Conservation (phyloP, 352 stramenopile species). For the Phytophthora cryptogea region DNA sequence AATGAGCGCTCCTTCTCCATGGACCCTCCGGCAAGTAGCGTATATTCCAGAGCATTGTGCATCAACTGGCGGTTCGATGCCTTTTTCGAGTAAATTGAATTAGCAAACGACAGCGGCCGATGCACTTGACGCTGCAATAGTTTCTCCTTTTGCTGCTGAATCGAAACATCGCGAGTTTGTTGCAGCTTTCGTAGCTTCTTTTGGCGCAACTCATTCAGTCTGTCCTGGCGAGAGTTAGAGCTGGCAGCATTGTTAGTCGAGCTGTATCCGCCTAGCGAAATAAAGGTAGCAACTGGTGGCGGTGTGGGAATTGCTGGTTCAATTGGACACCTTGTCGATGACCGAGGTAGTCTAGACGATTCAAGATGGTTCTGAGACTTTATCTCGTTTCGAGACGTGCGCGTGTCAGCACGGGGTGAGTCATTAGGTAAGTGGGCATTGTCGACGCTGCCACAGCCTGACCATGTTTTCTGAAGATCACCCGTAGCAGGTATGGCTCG, state of each 20-base stretch:
- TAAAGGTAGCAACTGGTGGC: constrained; percentile 20
- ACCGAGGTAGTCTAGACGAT: not conserved
- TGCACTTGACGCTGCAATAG: constrained; percentile 20
- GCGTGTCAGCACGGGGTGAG: not conserved
- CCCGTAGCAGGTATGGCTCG: not conserved
- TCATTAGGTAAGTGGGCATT: not conserved
- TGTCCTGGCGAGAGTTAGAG: constrained; percentile 24
- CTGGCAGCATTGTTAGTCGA: not conserved
- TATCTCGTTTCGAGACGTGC: not conserved
- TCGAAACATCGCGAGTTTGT: constrained; percentile 39
- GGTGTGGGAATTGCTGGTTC: not conserved
- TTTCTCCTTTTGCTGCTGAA: constrained; percentile 41
- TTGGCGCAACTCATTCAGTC: constrained; percentile 52
- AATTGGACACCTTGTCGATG: not conserved
- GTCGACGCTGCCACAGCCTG: not conserved
- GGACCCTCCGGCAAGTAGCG: constrained; percentile 63
- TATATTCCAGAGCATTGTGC: constrained; percentile 84
- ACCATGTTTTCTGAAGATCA: not conserved
- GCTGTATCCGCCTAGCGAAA: constrained; percentile 13
- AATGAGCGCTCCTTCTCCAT: constrained; percentile 59
- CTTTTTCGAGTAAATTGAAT: constrained; percentile 30
- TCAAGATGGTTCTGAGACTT: not conserved
- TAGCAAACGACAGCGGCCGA: constrained; percentile 14
- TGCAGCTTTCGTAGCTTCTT: constrained; percentile 74
- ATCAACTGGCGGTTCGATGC: constrained; percentile 74